Evolutionary conservation across 2,329 filamentous ascomycete genomes (phyloP).

Genomic region (Fusarium udum): DNA sequence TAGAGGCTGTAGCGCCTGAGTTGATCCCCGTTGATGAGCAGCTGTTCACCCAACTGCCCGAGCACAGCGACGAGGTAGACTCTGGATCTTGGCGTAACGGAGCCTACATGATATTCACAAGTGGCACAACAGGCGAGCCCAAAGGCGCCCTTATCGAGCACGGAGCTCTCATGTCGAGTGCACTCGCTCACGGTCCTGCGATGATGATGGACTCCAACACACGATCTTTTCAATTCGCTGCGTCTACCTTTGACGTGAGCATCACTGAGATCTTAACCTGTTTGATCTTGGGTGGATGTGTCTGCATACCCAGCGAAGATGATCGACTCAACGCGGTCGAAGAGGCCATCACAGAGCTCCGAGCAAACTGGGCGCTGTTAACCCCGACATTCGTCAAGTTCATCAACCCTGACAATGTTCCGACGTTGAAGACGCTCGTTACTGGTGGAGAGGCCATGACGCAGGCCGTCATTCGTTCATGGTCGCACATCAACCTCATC

Average conservation of each 20-base stretch:
- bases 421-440: constrained; percentile 32
- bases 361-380: constrained; percentile 34
- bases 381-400: constrained; percentile 36
- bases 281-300: constrained; percentile 42
- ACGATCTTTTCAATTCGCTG: constrained; percentile 47
- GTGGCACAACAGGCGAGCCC: constrained; percentile 29
- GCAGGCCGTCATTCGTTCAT: constrained; percentile 29
- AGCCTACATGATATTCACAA: constrained; percentile 40
- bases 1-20: constrained; percentile 17
- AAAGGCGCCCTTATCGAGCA: constrained; percentile 39
- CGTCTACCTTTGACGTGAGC: constrained; percentile 46
- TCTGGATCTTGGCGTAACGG: constrained; percentile 19
- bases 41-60: constrained; percentile 9
- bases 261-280: constrained; percentile 38
- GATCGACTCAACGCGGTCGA: constrained; percentile 50
- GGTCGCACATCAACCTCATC: constrained; percentile 38
- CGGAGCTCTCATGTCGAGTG: constrained; percentile 30
- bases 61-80: neutral
- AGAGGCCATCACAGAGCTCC: constrained; percentile 21
- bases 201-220: constrained; percentile 41
- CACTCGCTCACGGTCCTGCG: constrained; percentile 27
- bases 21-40: constrained; percentile 30
- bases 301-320: constrained; percentile 51
- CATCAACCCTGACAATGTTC: constrained; percentile 30
- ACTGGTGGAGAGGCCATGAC: constrained; percentile 41